phyloP scores from a whole-genome alignment of 208 protist genomes.

The Leishmania mexicana region DNA sequence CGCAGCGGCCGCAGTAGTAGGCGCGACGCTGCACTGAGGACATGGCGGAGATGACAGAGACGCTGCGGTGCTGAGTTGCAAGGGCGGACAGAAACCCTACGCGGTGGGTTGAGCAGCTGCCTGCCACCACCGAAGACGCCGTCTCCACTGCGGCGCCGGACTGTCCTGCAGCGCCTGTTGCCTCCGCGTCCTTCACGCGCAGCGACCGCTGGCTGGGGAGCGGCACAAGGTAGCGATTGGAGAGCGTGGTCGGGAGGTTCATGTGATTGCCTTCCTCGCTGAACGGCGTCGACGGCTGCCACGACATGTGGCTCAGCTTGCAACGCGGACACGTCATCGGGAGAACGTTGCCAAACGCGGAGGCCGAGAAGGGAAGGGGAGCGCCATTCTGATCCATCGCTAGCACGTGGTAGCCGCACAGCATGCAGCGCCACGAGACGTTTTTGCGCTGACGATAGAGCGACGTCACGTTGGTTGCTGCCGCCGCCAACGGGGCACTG shows the following conservation, averaged over 20 bases:
- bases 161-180: not conserved
- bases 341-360: slow-evolving; percentile 68
- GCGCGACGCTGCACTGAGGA: slow-evolving; percentile 30
- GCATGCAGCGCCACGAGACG: slow-evolving; percentile 77
- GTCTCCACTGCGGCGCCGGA: not conserved
- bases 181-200: not conserved
- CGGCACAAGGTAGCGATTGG: slow-evolving; percentile 61
- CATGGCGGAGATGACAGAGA: not conserved
- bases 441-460: slow-evolving; percentile 30
- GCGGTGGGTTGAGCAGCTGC: not conserved
- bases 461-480: not conserved
- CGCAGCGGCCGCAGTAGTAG: slow-evolving; percentile 80
- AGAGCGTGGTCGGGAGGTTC: slow-evolving; percentile 73
- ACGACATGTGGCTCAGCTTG: slow-evolving; percentile 70
- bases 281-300: slow-evolving; percentile 71
- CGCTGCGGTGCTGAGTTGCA: not conserved
- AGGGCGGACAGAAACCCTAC: not conserved
- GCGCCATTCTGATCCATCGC: slow-evolving; percentile 82
- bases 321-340: slow-evolving; percentile 83
- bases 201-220: not conserved
- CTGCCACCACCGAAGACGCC: not conserved
- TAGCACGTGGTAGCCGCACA: slow-evolving; percentile 82
- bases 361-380: slow-evolving; percentile 63
- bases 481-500: not conserved
- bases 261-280: slow-evolving; percentile 70